Percentiles rank a stretch among this genome's conserved stretches.
These are phyloP conservation scores for Lentinus brumalis DNA, from an alignment of 768 basidiomycete genomes.

Conservation along the genomic window DNA sequence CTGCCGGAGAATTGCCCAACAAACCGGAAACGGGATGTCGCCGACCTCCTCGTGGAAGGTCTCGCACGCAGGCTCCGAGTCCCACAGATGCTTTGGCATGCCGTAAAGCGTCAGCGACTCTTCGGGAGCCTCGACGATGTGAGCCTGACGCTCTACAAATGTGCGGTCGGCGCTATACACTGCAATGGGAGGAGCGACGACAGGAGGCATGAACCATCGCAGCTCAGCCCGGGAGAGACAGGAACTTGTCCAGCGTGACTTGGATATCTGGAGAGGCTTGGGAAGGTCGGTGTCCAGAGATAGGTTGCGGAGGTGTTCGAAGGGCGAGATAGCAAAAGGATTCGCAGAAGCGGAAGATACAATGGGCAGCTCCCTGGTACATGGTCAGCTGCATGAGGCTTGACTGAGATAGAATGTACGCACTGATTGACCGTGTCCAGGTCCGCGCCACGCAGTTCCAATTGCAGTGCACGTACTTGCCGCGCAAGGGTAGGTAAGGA, in stretches of 20 bases:
- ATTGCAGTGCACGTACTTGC: conserved; percentile 49
- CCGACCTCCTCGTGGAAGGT: conserved; percentile 55
- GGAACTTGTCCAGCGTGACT: conserved; percentile 66
- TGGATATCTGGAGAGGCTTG: conserved; percentile 60
- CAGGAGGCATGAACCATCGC: conserved; percentile 86
- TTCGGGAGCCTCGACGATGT: conserved; percentile 64
- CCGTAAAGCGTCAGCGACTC: conserved; percentile 84
- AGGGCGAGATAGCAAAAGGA: conserved; percentile 39
- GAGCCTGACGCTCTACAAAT: conserved; percentile 72
- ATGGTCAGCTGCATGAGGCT: not conserved
- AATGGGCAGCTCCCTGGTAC: conserved; percentile 55
- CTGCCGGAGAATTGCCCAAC: conserved; percentile 58
- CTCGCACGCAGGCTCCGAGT: conserved; percentile 54
- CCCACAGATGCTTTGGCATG: conserved; percentile 64
- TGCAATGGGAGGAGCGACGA: conserved; percentile 80
- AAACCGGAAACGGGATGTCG: conserved; percentile 68
- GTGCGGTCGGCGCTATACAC: conserved; percentile 74
- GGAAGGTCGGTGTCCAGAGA: conserved; percentile 46
- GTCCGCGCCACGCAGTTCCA: conserved; percentile 44
- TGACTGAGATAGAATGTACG: conserved; percentile 16
- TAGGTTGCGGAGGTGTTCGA: conserved; percentile 28
- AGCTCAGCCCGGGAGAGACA: conserved; percentile 79
- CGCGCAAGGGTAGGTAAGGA: conserved; percentile 60
- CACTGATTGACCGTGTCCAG: conserved; percentile 49
- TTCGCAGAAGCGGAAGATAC: conserved; percentile 39